Conservation (phyloP, 2,329 filamentous ascomycete genomes). For the Grosmannia huntii region DNA sequence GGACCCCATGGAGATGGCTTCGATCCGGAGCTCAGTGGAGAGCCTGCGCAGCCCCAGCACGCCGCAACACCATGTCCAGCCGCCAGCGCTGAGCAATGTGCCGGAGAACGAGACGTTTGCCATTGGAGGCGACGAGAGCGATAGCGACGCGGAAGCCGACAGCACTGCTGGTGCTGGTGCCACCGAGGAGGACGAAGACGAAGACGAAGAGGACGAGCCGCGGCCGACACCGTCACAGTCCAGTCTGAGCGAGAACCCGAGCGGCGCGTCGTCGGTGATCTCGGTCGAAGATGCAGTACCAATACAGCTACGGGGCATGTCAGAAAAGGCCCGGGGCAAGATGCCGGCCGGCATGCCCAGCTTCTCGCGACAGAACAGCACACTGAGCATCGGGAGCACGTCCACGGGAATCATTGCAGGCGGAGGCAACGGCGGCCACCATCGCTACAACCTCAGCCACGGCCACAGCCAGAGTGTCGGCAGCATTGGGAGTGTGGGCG, state of each 20-base stretch:
- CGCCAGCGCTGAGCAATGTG: conserved; percentile 54
- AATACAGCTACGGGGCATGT: conserved; percentile 79
- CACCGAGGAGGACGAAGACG: conserved; percentile 60
- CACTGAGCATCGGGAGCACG: conserved; percentile 61
- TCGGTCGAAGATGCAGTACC: conserved; percentile 69
- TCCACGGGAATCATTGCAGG: conserved; percentile 19
- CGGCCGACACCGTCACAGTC: conserved; percentile 47
- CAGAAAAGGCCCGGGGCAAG: conserved; percentile 92
- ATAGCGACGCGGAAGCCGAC: conserved; percentile 16
- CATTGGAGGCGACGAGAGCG: conserved; percentile 65
- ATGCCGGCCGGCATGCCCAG: conserved; percentile 73
- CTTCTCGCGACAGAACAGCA: conserved; percentile 85
- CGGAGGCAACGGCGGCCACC: not conserved
- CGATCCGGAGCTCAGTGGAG: conserved; percentile 51
- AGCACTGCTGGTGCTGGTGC: conserved; percentile 51
- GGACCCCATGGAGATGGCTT: conserved; percentile 30
- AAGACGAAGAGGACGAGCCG: conserved; percentile 35
- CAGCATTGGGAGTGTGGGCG: not conserved
- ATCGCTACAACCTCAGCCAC: not conserved
- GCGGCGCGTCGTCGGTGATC: conserved; percentile 55
- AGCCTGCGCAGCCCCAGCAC: conserved; percentile 47
- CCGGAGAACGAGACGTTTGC: conserved; percentile 73
- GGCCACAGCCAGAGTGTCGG: not conserved
- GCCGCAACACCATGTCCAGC: conserved; percentile 20
- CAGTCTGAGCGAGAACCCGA: conserved; percentile 45